Base-by-base conservation (phyloP, 805 yeast species). In the Yamadazyma sp. region DNA sequence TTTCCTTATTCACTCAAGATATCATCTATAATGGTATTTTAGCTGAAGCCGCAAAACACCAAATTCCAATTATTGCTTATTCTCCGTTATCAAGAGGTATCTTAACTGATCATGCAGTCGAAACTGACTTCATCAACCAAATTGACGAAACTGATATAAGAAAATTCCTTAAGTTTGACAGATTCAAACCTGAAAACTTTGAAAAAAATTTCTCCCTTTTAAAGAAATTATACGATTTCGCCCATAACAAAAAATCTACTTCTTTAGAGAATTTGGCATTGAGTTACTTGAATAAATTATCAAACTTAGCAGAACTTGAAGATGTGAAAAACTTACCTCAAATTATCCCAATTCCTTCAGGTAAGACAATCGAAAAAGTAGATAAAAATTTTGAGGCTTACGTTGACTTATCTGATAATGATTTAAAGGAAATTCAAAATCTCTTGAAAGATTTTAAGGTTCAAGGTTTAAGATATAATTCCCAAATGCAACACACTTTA, bases 1-100 rank as follows among this genome's bases (percentile, higher is more conserved):
- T 81, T 40, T 85, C 95, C 3, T 54, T 89, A 38, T 76, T 82
- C 62, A 57, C 78, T 11, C 72, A 76, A 27, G 85, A 82, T n/a
- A 73, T 81, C 24, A 51, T 78, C 28, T 39, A 55, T 2, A 79
- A 84, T 53, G 95, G 93, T 1, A 69, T 83, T 13, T 73, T 80
- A 41, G 75, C 70, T 3, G 70, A 73, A 5, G 76, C 82, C 43
- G 70, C 74, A 14, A 77, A 80, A 43, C 58, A 70, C 23, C 67
- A 67, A 11, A 73, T 88, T 37, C 82, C 93, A 9, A 65, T 86
- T 20, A 66, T 86, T 38, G 86, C 89, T 15, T 88, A 88, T 59
- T 83, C 95, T 22, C 96, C 96, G 20, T 68, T 88, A 36, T 82
- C 88, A 7, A 72, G 86, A 49, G 96, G 96, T 1, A 63, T 81